phyloP scores from a whole-genome alignment of 495 filamentous ascomycete genomes.

The Xylaria telfairii region DNA sequence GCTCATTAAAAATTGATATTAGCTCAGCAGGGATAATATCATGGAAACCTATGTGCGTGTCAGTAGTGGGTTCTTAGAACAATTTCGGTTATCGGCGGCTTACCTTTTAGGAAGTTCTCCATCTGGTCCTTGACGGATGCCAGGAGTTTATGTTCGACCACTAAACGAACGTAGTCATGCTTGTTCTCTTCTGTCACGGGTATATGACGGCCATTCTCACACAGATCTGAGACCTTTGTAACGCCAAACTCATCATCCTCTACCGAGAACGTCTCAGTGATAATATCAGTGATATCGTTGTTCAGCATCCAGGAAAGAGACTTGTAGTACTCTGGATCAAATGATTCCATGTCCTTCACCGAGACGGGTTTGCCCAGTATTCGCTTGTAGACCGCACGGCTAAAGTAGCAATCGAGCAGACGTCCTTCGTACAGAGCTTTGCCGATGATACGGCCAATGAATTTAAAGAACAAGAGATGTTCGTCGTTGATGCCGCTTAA shows the following conservation, averaged over 20 bases:
- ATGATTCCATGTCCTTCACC: constrained; percentile 99
- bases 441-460: constrained; percentile 97
- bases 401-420: constrained; percentile 98
- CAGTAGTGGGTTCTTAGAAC: constrained; percentile 28
- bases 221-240: constrained; percentile 83
- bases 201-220: constrained; percentile 86
- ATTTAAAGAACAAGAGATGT: constrained; percentile 98
- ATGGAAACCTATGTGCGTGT: constrained; percentile 75
- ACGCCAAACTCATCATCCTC: constrained; percentile 94
- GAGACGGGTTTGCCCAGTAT: constrained; percentile 94
- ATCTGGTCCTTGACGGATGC: constrained; percentile 92
- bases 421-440: constrained; percentile 97
- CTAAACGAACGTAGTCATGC: constrained; percentile 90
- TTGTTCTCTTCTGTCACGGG: constrained; percentile 98
- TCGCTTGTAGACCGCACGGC: constrained; percentile 95
- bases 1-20: constrained; percentile 97
- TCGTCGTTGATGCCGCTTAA: constrained; percentile 92
- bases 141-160: constrained; percentile 92
- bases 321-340: constrained; percentile 98
- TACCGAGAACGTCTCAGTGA: constrained; percentile 95
- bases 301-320: constrained; percentile 98
- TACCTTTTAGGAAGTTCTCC: constrained; percentile 92
- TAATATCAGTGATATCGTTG: constrained; percentile 98
- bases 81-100: constrained; percentile 28
- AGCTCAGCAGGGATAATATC: constrained; percentile 96